Percentiles rank a stretch among this genome's conserved stretches.
These are phyloP conservation scores for Francoa sonchifolia DNA, from an alignment of 441 rosid genomes.

Conservation along the genomic window DNA sequence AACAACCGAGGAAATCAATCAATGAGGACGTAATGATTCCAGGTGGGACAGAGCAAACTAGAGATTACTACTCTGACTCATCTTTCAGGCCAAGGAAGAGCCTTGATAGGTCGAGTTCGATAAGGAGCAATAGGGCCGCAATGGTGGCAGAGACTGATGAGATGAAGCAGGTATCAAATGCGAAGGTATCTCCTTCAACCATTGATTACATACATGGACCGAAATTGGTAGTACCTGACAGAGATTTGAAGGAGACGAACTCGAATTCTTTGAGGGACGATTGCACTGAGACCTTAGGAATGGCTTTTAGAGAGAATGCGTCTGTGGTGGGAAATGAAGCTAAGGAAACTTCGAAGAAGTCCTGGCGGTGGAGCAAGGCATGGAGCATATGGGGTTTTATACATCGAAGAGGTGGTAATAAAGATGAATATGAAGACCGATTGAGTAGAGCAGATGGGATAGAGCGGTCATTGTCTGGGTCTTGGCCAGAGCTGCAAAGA, in stretches of 20 bases:
- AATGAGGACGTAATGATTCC: constrained; percentile 47
- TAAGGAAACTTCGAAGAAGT: constrained; percentile 54
- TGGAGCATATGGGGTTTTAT: constrained; percentile 89
- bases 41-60: constrained; percentile 86
- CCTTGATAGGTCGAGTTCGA: constrained; percentile 78
- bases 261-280: constrained; percentile 71
- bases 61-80: constrained; percentile 84
- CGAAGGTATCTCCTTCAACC: constrained; percentile 68
- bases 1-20: constrained; percentile 34
- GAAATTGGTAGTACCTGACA: constrained; percentile 29
- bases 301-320: constrained; percentile 45
- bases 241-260: constrained; percentile 44
- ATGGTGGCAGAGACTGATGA: constrained; percentile 87
- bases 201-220: constrained; percentile 34
- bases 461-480: constrained; percentile 81
- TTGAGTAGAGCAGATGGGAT: constrained; percentile 62
- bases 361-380: constrained; percentile 73
- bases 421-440: constrained; percentile 80
- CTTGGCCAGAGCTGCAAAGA: constrained; percentile 80
- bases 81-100: constrained; percentile 77
- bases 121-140: constrained; percentile 71
- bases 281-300: constrained; percentile 48
- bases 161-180: constrained; percentile 43
- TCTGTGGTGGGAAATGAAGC: constrained; percentile 33
- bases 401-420: constrained; percentile 59